Conservation (phyloP, 2,329 filamentous ascomycete genomes). For the Penicillium sp. region DNA sequence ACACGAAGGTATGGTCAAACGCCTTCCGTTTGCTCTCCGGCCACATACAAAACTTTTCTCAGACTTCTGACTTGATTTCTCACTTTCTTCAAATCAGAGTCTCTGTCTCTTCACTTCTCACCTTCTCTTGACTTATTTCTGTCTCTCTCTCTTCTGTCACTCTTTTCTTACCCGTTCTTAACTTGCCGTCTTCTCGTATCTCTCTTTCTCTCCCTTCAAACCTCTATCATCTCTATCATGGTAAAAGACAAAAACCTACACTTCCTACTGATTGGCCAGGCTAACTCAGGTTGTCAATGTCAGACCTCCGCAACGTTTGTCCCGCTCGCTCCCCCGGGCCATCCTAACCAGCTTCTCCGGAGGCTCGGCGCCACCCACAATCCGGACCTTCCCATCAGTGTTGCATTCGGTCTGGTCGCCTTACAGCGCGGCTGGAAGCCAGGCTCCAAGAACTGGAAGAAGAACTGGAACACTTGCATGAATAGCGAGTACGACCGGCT, state of each 20-base stretch:
- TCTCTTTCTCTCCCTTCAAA: no score
- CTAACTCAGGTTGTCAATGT: neutral
- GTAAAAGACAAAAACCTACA: neutral
- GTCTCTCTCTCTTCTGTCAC: no score
- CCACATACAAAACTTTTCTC: neutral
- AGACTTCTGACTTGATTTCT: neutral
- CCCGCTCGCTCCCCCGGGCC: no score
- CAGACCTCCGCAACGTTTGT: no score
- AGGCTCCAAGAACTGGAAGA: conserved; percentile 22
- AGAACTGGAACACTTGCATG: conserved; percentile 26
- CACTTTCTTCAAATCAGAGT: neutral
- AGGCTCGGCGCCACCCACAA: neutral
- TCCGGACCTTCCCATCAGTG: conserved; percentile 11
- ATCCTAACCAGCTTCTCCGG: neutral
- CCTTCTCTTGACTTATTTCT: no score
- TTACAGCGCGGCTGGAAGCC: conserved; percentile 20
- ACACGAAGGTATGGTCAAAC: no score
- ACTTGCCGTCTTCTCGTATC: no score
- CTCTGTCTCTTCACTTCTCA: no score
- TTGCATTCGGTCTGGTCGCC: conserved; percentile 25
- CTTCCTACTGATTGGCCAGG: neutral
- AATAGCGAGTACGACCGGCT: conserved; percentile 20
- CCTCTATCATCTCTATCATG: no score
- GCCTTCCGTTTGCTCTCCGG: neutral
- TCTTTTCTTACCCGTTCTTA: neutral